These are phyloP conservation scores for Ophiocytium majus DNA, from an alignment of 352 stramenopile species.

Conservation along the genomic window DNA sequence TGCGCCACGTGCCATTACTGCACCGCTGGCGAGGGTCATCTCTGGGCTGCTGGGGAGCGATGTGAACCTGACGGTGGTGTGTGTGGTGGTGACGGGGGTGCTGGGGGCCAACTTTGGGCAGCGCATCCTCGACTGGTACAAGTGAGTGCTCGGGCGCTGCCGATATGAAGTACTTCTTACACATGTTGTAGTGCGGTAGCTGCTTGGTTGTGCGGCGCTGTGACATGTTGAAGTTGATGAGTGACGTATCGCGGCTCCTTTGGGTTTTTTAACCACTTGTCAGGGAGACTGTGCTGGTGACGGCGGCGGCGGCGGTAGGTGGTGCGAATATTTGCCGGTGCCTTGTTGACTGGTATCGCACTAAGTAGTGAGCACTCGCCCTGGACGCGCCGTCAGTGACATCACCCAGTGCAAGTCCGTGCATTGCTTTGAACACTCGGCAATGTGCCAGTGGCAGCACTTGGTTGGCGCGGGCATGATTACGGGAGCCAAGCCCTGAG, in stretches of 20 bases:
- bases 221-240: constrained; percentile 1
- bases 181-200: not conserved
- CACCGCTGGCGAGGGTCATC: constrained; percentile 69
- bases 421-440: too few species aligned
- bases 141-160: constrained; percentile 24
- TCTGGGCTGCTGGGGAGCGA: constrained; percentile 64
- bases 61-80: constrained; percentile 63
- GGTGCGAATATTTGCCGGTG: too few species aligned
- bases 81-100: constrained; percentile 70
- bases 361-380: too few species aligned
- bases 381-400: too few species aligned
- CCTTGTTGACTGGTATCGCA: too few species aligned
- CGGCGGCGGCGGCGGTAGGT: not conserved
- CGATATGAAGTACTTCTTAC: not conserved
- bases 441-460: too few species aligned
- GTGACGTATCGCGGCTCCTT: not conserved
- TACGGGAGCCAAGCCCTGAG: too few species aligned
- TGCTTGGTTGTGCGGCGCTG: constrained; percentile 1
- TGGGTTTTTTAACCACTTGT: too few species aligned
- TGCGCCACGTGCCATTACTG: constrained; percentile 68
- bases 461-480: too few species aligned
- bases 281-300: not conserved
- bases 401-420: too few species aligned
- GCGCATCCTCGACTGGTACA: constrained; percentile 60
- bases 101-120: constrained; percentile 71